Evolutionary conservation across 1,139 yeast genomes (phyloP).

Genomic region (Lodderomyces parapsilosis): DNA sequence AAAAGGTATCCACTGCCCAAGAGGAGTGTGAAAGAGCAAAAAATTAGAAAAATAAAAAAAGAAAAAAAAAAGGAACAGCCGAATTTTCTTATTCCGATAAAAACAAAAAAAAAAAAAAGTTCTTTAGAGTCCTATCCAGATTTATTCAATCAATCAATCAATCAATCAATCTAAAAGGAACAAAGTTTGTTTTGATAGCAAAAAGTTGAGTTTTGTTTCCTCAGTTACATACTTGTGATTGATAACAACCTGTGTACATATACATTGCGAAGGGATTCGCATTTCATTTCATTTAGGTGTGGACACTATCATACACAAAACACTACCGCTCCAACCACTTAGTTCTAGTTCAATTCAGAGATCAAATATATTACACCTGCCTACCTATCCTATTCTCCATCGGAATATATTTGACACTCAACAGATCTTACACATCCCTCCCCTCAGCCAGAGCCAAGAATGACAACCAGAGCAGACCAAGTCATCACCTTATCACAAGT

Average conservation of each 20-base stretch:
- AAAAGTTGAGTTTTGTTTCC: background rate
- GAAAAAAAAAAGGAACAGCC: background rate
- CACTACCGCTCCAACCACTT: background rate
- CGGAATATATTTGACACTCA: background rate
- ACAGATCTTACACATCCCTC: constrained; percentile 1
- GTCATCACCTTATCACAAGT: constrained; percentile 29
- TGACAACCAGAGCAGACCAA: constrained; percentile 33
- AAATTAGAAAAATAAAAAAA: background rate
- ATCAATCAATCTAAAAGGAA: background rate
- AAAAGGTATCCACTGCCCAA: background rate
- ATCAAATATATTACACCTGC: background rate
- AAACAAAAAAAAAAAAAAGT: no score
- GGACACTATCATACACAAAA: background rate
- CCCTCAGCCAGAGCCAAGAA: constrained; percentile 11
- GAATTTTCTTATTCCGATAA: background rate
- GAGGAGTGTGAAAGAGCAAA: constrained; percentile 1
- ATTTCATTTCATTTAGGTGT: background rate
- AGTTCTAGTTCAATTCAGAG: no score
- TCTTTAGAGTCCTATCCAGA: no score
- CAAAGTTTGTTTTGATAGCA: background rate
- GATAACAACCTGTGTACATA: background rate
- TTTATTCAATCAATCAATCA: background rate
- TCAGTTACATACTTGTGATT: background rate
- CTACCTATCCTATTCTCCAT: background rate
- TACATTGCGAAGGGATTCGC: background rate